Evolutionary conservation across 768 basidiomycete genomes (phyloP).

Genomic region (Lactifluus volemus): DNA sequence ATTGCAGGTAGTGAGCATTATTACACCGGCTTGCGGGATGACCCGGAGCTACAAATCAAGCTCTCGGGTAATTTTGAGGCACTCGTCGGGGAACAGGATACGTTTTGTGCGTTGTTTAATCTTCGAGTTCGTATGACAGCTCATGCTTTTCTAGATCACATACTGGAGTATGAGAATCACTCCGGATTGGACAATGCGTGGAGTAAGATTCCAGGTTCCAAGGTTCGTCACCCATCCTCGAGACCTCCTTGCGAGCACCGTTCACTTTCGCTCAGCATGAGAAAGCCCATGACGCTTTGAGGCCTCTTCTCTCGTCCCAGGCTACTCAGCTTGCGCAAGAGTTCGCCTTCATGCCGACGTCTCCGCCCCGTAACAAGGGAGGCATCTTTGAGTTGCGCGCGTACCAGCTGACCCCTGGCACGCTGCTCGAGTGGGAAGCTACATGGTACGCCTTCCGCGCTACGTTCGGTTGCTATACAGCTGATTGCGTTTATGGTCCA

Average conservation of each 20-base stretch:
- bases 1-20: conserved; percentile 57
- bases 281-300: conserved; percentile 60
- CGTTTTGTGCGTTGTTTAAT: conserved; percentile 46
- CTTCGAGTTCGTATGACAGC: neutral
- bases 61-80: conserved; percentile 94
- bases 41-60: conserved; percentile 69
- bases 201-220: conserved; percentile 50
- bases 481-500: neutral
- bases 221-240: conserved; percentile 37
- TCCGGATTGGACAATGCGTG: conserved; percentile 77
- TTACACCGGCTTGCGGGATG: conserved; percentile 72
- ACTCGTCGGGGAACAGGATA: conserved; percentile 82
- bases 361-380: conserved; percentile 77
- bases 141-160: conserved; percentile 37
- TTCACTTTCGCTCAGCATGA: conserved; percentile 39
- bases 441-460: conserved; percentile 53
- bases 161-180: conserved; percentile 93
- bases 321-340: conserved; percentile 80
- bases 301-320: conserved; percentile 68
- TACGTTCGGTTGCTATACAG: neutral
- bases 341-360: conserved; percentile 91
- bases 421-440: conserved; percentile 90
- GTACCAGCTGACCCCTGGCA: conserved; percentile 84
- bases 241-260: neutral
- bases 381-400: conserved; percentile 91